phyloP scores from a whole-genome alignment of 2,329 filamentous ascomycete genomes.

The Diplocarpon rosae region DNA sequence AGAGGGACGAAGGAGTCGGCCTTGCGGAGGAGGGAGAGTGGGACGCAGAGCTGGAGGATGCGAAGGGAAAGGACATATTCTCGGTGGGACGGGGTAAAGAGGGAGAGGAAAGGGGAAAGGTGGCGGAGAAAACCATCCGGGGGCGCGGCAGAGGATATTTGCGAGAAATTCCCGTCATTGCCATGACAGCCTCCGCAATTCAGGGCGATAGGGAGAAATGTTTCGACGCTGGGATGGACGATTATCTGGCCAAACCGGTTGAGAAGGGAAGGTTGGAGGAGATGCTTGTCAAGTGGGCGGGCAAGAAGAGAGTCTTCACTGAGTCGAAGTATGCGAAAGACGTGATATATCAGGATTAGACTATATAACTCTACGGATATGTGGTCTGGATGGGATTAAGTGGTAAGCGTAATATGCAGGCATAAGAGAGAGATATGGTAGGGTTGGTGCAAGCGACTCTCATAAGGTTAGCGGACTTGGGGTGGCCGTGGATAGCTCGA shows the following conservation, averaged over 20 bases:
- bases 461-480: too few relatives aligned
- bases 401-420: too few relatives aligned
- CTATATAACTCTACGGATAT: too few relatives aligned
- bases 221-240: conserved; percentile 39
- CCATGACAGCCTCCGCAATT: conserved; percentile 40
- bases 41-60: not conserved
- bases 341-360: too few relatives aligned
- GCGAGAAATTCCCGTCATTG: conserved; percentile 36
- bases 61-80: not conserved
- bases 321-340: too few relatives aligned
- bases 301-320: too few relatives aligned
- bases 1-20: not conserved
- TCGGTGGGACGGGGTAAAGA: not conserved
- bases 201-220: conserved; percentile 38
- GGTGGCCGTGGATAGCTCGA: too few relatives aligned
- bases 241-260: conserved; percentile 43
- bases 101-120: not conserved
- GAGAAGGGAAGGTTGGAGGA: conserved; percentile 17
- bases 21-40: not conserved
- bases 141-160: conserved; percentile 10
- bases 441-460: too few relatives aligned
- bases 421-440: too few relatives aligned
- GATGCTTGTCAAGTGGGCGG: conserved; percentile 20
- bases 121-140: not conserved
- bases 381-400: too few relatives aligned